phyloP scores from a whole-genome alignment of 2,329 filamentous ascomycete species.

The Colletotrichum horii region DNA sequence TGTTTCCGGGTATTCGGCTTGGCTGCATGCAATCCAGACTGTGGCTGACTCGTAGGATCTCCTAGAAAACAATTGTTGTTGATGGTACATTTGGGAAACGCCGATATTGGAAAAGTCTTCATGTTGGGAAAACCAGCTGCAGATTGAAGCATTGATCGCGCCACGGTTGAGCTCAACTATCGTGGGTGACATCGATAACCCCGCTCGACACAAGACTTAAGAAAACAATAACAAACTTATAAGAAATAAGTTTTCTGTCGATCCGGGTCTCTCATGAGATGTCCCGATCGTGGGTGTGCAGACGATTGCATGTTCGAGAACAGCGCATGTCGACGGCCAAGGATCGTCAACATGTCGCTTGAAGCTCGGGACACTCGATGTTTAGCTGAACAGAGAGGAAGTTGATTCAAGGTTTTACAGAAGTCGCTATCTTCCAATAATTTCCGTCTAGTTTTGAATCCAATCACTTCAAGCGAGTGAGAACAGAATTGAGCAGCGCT shows the following conservation, averaged over 20 bases:
- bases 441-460: background rate
- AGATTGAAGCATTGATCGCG: background rate
- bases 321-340: background rate
- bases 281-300: background rate
- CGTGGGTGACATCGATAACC: background rate
- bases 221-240: background rate
- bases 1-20: background rate
- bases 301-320: background rate
- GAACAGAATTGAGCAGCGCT: background rate
- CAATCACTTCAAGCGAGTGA: too few relatives aligned
- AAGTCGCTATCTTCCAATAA: background rate
- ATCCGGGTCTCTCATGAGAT: background rate
- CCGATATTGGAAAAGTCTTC: background rate
- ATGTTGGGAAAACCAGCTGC: background rate
- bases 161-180: background rate
- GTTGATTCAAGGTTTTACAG: background rate
- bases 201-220: background rate
- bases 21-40: background rate
- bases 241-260: background rate
- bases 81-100: background rate
- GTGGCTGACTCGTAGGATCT: background rate
- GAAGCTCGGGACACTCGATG: background rate
- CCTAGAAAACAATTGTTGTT: background rate
- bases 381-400: background rate
- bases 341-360: background rate